These are phyloP conservation scores for Tinospora cordifolia DNA, from an alignment of 164 flowering plant species.

Conservation along the genomic window DNA sequence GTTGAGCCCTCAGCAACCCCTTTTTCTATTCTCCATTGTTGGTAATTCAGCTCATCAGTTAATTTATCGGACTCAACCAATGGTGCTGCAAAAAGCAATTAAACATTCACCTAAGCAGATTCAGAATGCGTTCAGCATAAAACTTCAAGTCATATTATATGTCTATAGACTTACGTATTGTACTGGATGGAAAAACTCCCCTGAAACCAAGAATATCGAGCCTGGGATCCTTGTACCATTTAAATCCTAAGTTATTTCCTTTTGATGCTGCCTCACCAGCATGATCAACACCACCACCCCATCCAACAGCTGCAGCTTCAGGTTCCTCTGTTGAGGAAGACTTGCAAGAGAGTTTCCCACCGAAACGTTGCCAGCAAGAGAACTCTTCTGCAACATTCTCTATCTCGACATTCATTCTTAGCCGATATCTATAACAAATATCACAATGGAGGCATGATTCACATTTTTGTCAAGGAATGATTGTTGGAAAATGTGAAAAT, in stretches of 20 bases:
- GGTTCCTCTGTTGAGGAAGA: constrained; percentile 53
- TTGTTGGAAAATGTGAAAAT: background rate
- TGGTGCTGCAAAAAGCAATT: constrained; percentile 51
- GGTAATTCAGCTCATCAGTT: constrained; percentile 59
- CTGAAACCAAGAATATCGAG: constrained; percentile 75
- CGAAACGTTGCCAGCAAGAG: constrained; percentile 89
- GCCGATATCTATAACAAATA: constrained; percentile 56
- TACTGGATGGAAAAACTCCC: constrained; percentile 69
- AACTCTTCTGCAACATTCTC: constrained; percentile 63
- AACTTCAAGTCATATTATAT: background rate
- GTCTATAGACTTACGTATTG: constrained; percentile 44
- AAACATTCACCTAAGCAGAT: background rate
- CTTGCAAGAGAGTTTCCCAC: constrained; percentile 35
- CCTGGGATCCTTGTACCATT: constrained; percentile 88
- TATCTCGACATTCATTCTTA: constrained; percentile 90
- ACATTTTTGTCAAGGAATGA: background rate
- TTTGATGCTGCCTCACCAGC: constrained; percentile 52
- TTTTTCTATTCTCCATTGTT: constrained; percentile 68
- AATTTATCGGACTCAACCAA: constrained; percentile 82
- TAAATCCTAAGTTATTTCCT: constrained; percentile 60
- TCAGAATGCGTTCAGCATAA: background rate
- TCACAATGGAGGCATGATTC: background rate
- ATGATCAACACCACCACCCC: constrained; percentile 54
- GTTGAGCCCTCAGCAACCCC: constrained; percentile 94
- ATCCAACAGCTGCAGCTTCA: constrained; percentile 66